phyloP scores from a whole-genome alignment of 768 basidiomycete genomes.

The Rhizopogon sp. region DNA sequence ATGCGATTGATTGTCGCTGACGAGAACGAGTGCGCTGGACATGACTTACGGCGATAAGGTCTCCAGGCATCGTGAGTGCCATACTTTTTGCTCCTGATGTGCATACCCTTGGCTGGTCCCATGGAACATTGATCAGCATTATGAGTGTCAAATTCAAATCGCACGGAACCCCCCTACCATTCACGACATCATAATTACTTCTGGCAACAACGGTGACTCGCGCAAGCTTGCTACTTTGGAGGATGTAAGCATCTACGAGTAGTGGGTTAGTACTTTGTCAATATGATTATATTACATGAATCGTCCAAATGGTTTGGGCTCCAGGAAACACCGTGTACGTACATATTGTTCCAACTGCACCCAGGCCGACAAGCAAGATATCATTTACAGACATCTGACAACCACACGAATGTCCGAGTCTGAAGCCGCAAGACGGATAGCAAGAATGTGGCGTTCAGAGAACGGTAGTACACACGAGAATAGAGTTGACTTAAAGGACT shows the following conservation, averaged over 20 bases:
- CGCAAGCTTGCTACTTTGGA: slow-evolving; percentile 32
- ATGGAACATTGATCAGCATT: background rate
- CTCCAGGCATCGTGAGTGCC: background rate
- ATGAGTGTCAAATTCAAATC: too few species aligned
- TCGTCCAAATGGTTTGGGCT: background rate
- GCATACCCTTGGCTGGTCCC: slow-evolving; percentile 45
- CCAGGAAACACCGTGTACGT: slow-evolving; percentile 15
- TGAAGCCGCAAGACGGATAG: background rate
- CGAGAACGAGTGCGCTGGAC: background rate
- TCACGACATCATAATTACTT: slow-evolving; percentile 55
- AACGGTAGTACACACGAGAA: too few species aligned
- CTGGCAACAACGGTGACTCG: slow-evolving; percentile 70
- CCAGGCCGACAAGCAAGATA: slow-evolving; percentile 57
- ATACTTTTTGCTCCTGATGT: slow-evolving; percentile 35
- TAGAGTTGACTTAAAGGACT: too few species aligned
- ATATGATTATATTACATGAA: background rate
- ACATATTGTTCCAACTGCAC: slow-evolving; percentile 66
- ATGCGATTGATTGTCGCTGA: background rate
- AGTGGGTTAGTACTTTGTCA: background rate
- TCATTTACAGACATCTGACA: slow-evolving; percentile 29
- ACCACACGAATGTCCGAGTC: background rate
- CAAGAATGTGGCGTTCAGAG: background rate
- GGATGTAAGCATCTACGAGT: slow-evolving; percentile 45
- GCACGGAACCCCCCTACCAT: background rate
- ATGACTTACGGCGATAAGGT: background rate